Evolutionary conservation across 2,329 filamentous ascomycete species (phyloP).

Genomic region (Trichoderma sp.): DNA sequence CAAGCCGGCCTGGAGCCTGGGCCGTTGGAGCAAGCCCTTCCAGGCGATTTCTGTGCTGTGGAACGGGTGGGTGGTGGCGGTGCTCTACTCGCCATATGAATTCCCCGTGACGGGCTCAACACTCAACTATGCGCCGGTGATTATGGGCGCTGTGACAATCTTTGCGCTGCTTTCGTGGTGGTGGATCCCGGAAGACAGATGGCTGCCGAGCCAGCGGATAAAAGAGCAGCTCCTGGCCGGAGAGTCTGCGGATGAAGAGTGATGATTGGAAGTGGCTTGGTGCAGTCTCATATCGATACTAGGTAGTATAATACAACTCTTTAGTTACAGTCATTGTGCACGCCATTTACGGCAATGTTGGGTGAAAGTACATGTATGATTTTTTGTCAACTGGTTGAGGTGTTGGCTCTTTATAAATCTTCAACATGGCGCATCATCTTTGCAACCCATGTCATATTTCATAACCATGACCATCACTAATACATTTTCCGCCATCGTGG

Average conservation of each 20-base stretch:
- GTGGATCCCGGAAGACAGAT: conserved; percentile 20
- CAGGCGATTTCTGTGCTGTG: conserved; percentile 50
- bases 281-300: neutral
- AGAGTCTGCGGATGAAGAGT: conserved; percentile 17
- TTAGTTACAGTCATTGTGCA: neutral
- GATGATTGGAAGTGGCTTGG: neutral
- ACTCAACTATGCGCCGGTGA: conserved; percentile 53
- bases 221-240: conserved; percentile 22
- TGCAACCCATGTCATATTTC: neutral
- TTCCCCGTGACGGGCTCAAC: conserved; percentile 47
- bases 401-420: neutral
- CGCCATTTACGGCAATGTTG: no score
- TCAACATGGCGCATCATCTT: neutral
- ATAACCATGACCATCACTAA: neutral
- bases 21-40: conserved; percentile 47
- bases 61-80: conserved; percentile 53
- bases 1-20: conserved; percentile 50
- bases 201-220: conserved; percentile 24
- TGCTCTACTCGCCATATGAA: conserved; percentile 49
- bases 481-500: neutral
- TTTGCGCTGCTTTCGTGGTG: conserved; percentile 32
- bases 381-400: neutral
- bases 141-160: conserved; percentile 52
- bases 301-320: neutral
- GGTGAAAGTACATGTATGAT: neutral